A percentile compares a stretch with the other conserved stretches of the same genome.
These are phyloP conservation scores for Penicillium verrucosum DNA, from an alignment of 2,329 filamentous ascomycete genomes.

Conservation along the genomic window DNA sequence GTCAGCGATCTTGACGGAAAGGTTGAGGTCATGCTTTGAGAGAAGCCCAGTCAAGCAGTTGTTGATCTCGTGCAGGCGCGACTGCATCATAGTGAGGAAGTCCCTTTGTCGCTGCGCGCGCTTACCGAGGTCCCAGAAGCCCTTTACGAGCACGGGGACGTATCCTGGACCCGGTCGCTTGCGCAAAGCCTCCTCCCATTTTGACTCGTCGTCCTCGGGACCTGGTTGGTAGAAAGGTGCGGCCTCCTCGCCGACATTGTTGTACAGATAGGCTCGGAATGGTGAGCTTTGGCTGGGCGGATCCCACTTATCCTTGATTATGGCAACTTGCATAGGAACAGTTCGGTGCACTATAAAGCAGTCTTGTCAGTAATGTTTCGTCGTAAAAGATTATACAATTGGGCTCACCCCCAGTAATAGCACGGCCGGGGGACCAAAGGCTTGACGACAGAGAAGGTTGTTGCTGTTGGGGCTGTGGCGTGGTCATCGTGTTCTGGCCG, in stretches of 20 bases:
- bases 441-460: constrained; percentile 34
- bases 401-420: constrained; percentile 41
- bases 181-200: constrained; percentile 63
- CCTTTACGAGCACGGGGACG: constrained; percentile 59
- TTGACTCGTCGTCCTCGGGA: constrained; percentile 56
- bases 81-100: constrained; percentile 56
- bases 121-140: constrained; percentile 58
- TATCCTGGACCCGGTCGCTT: constrained; percentile 57
- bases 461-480: constrained; percentile 27
- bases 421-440: constrained; percentile 44
- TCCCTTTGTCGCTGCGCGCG: constrained; percentile 57
- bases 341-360: constrained; percentile 53
- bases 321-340: constrained; percentile 58
- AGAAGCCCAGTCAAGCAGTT: constrained; percentile 58
- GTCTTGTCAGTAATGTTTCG: constrained; percentile 12
- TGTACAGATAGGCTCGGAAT: constrained; percentile 63
- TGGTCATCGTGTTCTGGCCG: constrained; percentile 40
- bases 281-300: constrained; percentile 50
- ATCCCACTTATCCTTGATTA: constrained; percentile 63
- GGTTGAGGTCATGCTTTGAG: constrained; percentile 58
- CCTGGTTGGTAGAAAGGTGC: constrained; percentile 61
- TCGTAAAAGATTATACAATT: constrained; percentile 10
- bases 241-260: constrained; percentile 56
- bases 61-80: constrained; percentile 64
- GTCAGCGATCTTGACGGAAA: constrained; percentile 57